Base-by-base conservation (phyloP, 768 basidiomycete genomes). In the Trametes villosa region DNA sequence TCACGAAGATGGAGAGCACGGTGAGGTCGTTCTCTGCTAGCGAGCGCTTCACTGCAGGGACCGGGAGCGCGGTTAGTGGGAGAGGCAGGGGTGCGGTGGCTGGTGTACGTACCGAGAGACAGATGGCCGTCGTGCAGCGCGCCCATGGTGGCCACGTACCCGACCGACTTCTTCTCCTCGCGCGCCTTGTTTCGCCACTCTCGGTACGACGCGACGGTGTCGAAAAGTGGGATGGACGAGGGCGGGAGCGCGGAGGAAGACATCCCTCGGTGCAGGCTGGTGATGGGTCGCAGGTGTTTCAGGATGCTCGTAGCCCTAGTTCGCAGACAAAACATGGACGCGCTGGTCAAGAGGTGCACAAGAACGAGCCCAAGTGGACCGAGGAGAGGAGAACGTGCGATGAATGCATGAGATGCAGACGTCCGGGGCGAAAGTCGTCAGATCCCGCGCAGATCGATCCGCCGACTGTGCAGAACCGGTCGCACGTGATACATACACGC, bases 81-180 rank as follows among this genome's bases (percentile, higher is more conserved):
- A 48, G 8, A 17, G 3, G 27, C 20, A 42, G 11, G 22, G 15
- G 2, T 17, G 8, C n/a, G 2, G 4, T 12, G 18, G 1, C 29
- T 17, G n/a, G 2, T 26, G 26, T 13, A 31, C 66, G 63, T 66
- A 97, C 96, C 92, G 34, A 99, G 86, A 53, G 91, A 85, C 42
- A 98, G 79, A 72, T 98, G 97, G 1, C 97, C 97, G 9, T 90
- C 86, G 71, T 99, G 97, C 42, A 99, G 76, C 2, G 96, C 96
- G 22, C 96, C 96, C 96, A 98, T 98, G 12, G 97, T 99, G 0
- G 97, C 85, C n/a, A 99, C 94, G 59, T 91, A 92, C 0, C 97
- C 97, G 6, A 99, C 93, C 1, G 85, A 81, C 70, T 86, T 83
- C 30, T 78, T 76, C 45, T 78, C 75, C 0, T 81, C 78, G 59